Conservation (phyloP, 2,329 filamentous ascomycete genomes). For the Furcasterigmium furcatum region DNA sequence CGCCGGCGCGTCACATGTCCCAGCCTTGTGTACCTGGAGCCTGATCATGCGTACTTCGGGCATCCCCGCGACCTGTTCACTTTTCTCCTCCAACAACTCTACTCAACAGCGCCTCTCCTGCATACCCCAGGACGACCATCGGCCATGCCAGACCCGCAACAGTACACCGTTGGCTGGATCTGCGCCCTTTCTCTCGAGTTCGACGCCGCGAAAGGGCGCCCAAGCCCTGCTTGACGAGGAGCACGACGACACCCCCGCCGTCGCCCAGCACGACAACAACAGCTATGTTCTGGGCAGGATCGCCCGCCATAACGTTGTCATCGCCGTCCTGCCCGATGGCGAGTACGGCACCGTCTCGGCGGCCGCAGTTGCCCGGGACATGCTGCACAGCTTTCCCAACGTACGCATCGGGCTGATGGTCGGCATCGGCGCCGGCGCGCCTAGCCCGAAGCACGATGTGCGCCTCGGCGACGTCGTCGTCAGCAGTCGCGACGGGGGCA, state of each 20-base stretch:
- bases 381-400: conserved; percentile 24
- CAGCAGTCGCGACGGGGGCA: neutral
- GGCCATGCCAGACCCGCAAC: neutral
- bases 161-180: conserved; percentile 10
- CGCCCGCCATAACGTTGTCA: conserved; percentile 14
- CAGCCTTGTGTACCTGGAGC: neutral
- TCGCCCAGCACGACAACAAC: conserved; percentile 9
- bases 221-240: conserved; percentile 1
- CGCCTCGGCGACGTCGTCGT: conserved; percentile 16
- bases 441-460: conserved; percentile 28
- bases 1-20: neutral
- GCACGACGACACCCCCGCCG: neutral
- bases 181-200: conserved; percentile 7
- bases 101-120: neutral
- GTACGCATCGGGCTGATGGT: conserved; percentile 26
- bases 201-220: neutral
- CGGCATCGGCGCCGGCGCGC: conserved; percentile 30
- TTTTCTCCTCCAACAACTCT: neutral
- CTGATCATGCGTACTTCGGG: neutral
- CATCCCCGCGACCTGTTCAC: neutral
- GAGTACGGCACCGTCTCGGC: conserved; percentile 11
- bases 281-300: conserved; percentile 13
- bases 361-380: conserved; percentile 17
- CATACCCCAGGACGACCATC: neutral
- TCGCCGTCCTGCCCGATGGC: conserved; percentile 12